phyloP scores from a whole-genome alignment of 2,329 filamentous ascomycete species.

The Fusarium continuum region DNA sequence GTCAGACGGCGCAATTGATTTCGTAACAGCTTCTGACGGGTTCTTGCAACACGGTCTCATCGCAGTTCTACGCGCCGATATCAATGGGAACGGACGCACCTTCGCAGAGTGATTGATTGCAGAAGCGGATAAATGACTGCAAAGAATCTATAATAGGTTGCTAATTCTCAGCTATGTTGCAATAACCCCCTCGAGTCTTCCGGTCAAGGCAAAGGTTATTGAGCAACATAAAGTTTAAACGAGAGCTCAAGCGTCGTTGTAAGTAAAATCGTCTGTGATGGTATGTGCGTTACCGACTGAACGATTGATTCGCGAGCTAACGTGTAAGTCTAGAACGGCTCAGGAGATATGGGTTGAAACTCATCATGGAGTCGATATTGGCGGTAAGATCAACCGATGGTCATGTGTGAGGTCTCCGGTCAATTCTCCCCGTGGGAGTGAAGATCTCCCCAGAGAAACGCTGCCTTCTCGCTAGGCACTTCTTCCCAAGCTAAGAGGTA shows the following conservation, averaged over 20 bases:
- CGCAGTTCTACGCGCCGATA: not conserved
- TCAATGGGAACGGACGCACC: not conserved
- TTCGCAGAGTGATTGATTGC: not conserved
- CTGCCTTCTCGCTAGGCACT: too few species aligned
- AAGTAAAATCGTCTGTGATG: conserved; percentile 15
- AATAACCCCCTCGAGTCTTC: not conserved
- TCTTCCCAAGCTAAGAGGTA: too few species aligned
- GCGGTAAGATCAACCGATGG: conserved; percentile 19
- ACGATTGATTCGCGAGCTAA: not conserved
- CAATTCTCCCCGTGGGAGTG: not conserved
- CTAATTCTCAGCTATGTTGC: not conserved
- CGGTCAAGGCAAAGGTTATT: not conserved
- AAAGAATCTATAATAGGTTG: conserved; percentile 7
- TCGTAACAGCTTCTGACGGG: conserved; percentile 14
- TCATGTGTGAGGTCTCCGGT: not conserved
- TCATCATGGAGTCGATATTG: conserved; percentile 10
- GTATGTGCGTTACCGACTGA: conserved; percentile 8
- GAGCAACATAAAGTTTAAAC: conserved; percentile 17
- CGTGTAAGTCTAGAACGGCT: conserved; percentile 1
- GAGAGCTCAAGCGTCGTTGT: conserved; percentile 8
- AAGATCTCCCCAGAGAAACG: not conserved
- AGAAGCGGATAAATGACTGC: conserved; percentile 1
- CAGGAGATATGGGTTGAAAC: not conserved
- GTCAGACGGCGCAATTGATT: conserved; percentile 5
- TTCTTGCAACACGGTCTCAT: not conserved